These are phyloP conservation scores for Cyberlindnera petersonii DNA, from an alignment of 805 yeast genomes.

Conservation along the genomic window DNA sequence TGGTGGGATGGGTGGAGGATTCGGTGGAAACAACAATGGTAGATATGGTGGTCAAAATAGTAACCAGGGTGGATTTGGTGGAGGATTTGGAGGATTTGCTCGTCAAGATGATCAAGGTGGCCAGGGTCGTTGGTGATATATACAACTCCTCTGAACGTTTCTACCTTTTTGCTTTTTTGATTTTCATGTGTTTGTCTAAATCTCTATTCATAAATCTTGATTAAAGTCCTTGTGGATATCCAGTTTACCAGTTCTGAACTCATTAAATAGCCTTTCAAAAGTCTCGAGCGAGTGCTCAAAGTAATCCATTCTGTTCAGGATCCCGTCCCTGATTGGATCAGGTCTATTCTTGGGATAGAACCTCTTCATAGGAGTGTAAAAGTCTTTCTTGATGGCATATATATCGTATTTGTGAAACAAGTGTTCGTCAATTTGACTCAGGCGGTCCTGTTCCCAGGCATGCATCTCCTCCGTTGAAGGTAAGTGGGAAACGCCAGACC, in stretches of 20 bases:
- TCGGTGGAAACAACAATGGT: too few species aligned
- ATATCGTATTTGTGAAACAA: slow-evolving; percentile 36
- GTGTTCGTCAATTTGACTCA: slow-evolving; percentile 23
- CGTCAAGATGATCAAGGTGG: slow-evolving; percentile 6
- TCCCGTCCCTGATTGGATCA: slow-evolving; percentile 30
- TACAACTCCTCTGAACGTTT: slow-evolving; percentile 1
- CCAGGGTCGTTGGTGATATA: slow-evolving; percentile 2
- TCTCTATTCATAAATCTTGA: background rate
- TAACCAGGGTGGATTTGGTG: background rate
- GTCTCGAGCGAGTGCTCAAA: slow-evolving; percentile 18
- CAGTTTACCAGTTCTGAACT: slow-evolving; percentile 17
- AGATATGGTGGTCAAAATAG: background rate
- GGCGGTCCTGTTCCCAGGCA: slow-evolving; percentile 31
- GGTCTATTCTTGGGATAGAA: slow-evolving; percentile 31
- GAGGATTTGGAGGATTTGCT: slow-evolving; percentile 3
- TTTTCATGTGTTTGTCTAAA: slow-evolving; percentile 7
- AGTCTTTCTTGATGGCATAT: slow-evolving; percentile 27
- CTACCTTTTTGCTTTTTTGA: too few species aligned
- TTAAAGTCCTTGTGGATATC: slow-evolving; percentile 15
- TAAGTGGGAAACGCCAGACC: slow-evolving; percentile 39
- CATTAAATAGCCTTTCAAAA: slow-evolving; percentile 22
- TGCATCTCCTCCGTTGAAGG: slow-evolving; percentile 40
- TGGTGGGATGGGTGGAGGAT: too few species aligned
- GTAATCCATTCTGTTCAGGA: slow-evolving; percentile 13
- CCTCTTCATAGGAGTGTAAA: slow-evolving; percentile 28